phyloP scores from a whole-genome alignment of 2,329 filamentous ascomycete species.

The Fusarium veterinarium region DNA sequence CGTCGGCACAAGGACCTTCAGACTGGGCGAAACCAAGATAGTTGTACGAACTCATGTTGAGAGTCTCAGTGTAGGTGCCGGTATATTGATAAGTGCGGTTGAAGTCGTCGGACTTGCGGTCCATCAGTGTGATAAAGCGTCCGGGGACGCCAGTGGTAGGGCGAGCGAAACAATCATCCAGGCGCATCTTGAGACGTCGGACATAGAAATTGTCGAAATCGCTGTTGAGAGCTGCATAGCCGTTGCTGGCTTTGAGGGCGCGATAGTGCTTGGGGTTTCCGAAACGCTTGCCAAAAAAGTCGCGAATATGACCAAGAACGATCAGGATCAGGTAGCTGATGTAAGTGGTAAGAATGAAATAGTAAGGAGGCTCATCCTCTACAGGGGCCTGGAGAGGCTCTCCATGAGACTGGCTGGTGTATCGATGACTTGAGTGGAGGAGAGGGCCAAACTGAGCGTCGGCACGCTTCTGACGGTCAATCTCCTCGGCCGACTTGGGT shows the following conservation, averaged over 20 bases:
- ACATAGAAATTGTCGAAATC: slow-evolving; percentile 99
- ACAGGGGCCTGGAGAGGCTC: slow-evolving; percentile 83
- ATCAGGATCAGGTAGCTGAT: slow-evolving; percentile 98
- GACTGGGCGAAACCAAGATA: slow-evolving; percentile 99
- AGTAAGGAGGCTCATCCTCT: slow-evolving; percentile 96
- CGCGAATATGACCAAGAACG: slow-evolving; percentile 91
- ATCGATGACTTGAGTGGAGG: slow-evolving; percentile 82
- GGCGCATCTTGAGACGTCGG: slow-evolving; percentile 88
- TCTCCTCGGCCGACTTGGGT: slow-evolving; percentile 86
- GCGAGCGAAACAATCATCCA: slow-evolving; percentile 96
- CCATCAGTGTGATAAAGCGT: slow-evolving; percentile 90
- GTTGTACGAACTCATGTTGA: slow-evolving; percentile 99
- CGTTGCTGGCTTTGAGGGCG: slow-evolving; percentile 83
- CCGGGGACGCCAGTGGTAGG: slow-evolving; percentile 94
- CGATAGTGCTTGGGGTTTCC: slow-evolving; percentile 83
- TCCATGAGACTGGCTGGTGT: slow-evolving; percentile 88
- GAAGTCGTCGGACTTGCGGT: slow-evolving; percentile 90
- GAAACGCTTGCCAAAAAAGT: slow-evolving; percentile 98
- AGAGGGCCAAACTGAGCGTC: slow-evolving; percentile 95
- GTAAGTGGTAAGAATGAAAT: slow-evolving; percentile 96
- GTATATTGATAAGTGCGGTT: slow-evolving; percentile 91
- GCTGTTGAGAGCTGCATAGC: slow-evolving; percentile 94
- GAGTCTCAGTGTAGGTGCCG: slow-evolving; percentile 90
- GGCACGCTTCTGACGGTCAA: slow-evolving; percentile 77
- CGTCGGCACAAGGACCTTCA: slow-evolving; percentile 94